A percentile compares a stretch with the other conserved stretches of the same genome.
phyloP scores from a whole-genome alignment of 2,329 filamentous ascomycete genomes.

The Bipolaris cookei region DNA sequence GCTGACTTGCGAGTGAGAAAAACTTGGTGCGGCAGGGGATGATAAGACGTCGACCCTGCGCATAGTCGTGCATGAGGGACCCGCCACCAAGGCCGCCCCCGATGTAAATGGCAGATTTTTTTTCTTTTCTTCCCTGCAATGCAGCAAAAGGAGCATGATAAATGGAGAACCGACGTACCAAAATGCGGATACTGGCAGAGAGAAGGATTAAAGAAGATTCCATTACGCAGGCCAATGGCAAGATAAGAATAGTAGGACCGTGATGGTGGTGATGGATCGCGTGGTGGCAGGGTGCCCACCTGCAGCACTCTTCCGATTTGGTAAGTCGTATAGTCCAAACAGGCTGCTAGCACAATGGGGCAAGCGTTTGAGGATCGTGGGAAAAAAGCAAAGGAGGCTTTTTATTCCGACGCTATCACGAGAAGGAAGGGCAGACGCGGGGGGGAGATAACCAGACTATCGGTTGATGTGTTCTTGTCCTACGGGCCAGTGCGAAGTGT shows the following conservation, averaged over 20 bases:
- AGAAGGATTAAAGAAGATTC: conserved; percentile 55
- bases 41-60: conserved; percentile 41
- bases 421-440: conserved; percentile 40
- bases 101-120: conserved; percentile 31
- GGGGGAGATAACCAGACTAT: conserved; percentile 29
- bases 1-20: conserved; percentile 24
- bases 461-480: conserved; percentile 56
- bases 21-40: conserved; percentile 33
- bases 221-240: conserved; percentile 44
- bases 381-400: conserved; percentile 36
- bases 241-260: conserved; percentile 42
- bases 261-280: conserved; percentile 34
- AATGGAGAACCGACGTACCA: conserved; percentile 49
- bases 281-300: conserved; percentile 36
- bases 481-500: conserved; percentile 52
- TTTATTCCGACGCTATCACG: conserved; percentile 16
- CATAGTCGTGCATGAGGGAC: conserved; percentile 37
- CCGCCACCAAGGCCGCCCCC: conserved; percentile 32
- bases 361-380: conserved; percentile 25
- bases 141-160: conserved; percentile 30
- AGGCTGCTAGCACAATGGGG: conserved; percentile 36
- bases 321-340: conserved; percentile 28
- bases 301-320: conserved; percentile 35
- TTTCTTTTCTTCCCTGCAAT: conserved; percentile 20
- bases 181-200: conserved; percentile 57